phyloP scores from a whole-genome alignment of 2,329 filamentous ascomycete species.

The Nothomitra cinnamomea region DNA sequence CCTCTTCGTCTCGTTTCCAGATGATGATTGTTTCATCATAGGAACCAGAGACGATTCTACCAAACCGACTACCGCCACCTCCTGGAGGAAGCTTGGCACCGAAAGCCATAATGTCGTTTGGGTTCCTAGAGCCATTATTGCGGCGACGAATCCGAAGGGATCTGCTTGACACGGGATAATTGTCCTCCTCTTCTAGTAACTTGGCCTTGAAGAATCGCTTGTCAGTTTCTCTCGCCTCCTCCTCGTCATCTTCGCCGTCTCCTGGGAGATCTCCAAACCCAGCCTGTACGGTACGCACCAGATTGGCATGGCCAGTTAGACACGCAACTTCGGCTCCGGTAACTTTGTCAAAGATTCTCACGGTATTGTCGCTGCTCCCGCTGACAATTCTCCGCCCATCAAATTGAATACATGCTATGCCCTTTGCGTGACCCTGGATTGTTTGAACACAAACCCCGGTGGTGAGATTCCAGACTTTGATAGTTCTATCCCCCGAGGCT shows the following conservation, averaged over 20 bases:
- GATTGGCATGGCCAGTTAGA: conserved; percentile 60
- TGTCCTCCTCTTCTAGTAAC: conserved; percentile 24
- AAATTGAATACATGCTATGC: conserved; percentile 94
- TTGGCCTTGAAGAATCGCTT: conserved; percentile 48
- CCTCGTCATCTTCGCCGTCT: conserved; percentile 55
- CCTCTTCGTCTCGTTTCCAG: conserved; percentile 75
- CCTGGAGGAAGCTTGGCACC: conserved; percentile 82
- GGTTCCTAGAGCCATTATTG: conserved; percentile 58
- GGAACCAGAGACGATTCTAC: conserved; percentile 89
- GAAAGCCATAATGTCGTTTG: conserved; percentile 59
- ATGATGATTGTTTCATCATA: conserved; percentile 95
- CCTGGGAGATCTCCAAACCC: conserved; percentile 81
- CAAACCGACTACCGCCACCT: conserved; percentile 75
- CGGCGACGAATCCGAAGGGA: conserved; percentile 24
- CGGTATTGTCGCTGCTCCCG: conserved; percentile 88
- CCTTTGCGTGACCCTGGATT: conserved; percentile 76
- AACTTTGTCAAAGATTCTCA: conserved; percentile 81
- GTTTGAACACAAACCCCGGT: conserved; percentile 60
- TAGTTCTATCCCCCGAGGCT: conserved; percentile 79
- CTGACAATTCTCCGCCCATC: conserved; percentile 87
- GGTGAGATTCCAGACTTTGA: conserved; percentile 89
- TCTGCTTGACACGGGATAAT: conserved; percentile 10
- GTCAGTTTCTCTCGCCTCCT: conserved; percentile 58
- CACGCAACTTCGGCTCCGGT: conserved; percentile 82
- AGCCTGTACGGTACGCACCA: conserved; percentile 89